Evolutionary conservation across 495 filamentous ascomycete genomes (phyloP), one percentile per base, ranked within the genome.

Genomic region (Zalerion maritima): DNA sequence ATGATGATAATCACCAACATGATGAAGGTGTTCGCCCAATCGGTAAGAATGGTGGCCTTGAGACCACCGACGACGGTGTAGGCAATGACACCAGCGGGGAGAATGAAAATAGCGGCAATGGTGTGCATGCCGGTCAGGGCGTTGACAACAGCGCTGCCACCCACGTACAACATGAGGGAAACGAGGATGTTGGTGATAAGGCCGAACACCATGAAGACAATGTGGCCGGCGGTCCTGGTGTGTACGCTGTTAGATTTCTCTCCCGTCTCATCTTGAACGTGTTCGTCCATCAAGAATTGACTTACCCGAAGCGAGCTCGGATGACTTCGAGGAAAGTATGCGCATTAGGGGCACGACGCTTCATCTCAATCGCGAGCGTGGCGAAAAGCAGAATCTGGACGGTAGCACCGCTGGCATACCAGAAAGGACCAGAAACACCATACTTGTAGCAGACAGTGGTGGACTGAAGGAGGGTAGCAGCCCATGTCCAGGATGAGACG

Each of bases 401-500:
- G 5, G 73, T 78, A 10, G 73, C 72, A 13, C 66, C 68, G 6
- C 61, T 64, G 1, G 67, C 67, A 49, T 93, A 93, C 80, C 79
- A 94, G 52, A 94, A 91, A 1, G 87, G 85, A 0, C 87, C 87
- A 1, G 81, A 87, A 22, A 94, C 77, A 34, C 87, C 87, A 47
- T 96, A 96, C 32, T 73, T 62, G 55, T 94, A 96, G 38, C 86
- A 85, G 26, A 96, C 81, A 17, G 74, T 74, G 7, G 82, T 78
- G n/a, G 71, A 79, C 49, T 94, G 87, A 8, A 84, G 59, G 2
- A 84, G 58, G 6, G 78, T 86, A 26, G 80, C 80, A 4, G 80
- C 80, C 83, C 85, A 94, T 5, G 87, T 94, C 87, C 87, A 96
- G 23, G 78, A 85, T 35, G 79, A 86, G 12, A 94, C 86, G 21